Evolutionary conservation across 2,329 filamentous ascomycete species (phyloP), one percentile per base, ranked within the genome.

Genomic region (Trichoderma sp.): DNA sequence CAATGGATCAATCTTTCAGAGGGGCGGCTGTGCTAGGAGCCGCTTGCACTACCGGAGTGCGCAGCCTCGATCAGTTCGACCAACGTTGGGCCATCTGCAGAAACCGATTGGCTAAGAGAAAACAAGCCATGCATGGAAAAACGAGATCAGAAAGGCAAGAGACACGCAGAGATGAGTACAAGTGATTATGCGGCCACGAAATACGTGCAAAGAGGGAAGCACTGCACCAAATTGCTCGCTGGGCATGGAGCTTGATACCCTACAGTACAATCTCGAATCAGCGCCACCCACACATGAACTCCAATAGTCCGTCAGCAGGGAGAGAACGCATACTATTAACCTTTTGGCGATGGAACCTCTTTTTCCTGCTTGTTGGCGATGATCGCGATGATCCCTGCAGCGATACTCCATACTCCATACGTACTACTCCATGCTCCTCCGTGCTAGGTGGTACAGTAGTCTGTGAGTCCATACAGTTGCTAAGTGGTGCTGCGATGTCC

Each of bases 1-100:
- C 32, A 34, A 34, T 14, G 32, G 32, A 34, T 43, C 18, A n/a
- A 3, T 64, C 34, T 24, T 55, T 16, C 16, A 37, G 66, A 66
- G 64, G 39, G 39, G 64, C 32, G 32, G 65, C 65, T 68, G 46
- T 68, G 65, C 56, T 54, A 58, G 13, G 51, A 43, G 24, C 56
- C 56, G 60, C 21, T 55, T 13, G 49, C 49, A 37, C 51, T 39
- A 54, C 39, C 37, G 16, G 6, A 18, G 16, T 43, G 39, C 37
- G 60, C 32, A 16, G 60, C 32, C 60, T 59, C 34, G 60, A 64
- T 55, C 49, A 51, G 37, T 43, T 51, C 49, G 24, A 18, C 37
- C 43, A 39, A 51, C 56, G 52, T 18, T 52, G 39, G 49, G n/a
- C 37, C 61, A 21, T 46, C 18, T 30, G 34, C 37, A 24, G 5